These are phyloP conservation scores for Talaromyces verruculosus DNA, from an alignment of 2,329 filamentous ascomycete genomes.

Conservation along the genomic window DNA sequence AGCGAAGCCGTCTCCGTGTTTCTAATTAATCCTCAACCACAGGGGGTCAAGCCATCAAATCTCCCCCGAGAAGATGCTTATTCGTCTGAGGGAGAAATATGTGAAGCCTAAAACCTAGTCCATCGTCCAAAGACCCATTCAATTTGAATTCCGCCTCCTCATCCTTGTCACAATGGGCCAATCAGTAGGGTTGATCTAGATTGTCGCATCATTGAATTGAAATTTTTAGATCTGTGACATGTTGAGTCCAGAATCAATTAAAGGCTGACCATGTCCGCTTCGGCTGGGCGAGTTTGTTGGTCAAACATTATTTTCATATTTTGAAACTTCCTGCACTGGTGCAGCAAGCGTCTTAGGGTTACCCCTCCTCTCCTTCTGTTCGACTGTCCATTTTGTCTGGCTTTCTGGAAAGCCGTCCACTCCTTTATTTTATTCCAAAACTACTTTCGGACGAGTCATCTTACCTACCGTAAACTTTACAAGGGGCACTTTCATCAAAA, in stretches of 20 bases:
- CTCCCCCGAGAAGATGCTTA: neutral
- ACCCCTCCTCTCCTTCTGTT: slow-evolving; percentile 1
- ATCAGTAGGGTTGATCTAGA: neutral
- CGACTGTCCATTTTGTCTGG: slow-evolving; percentile 20
- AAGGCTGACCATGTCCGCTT: slow-evolving; percentile 21
- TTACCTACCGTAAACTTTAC: neutral
- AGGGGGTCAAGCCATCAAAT: neutral
- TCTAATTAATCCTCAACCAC: slow-evolving; percentile 13
- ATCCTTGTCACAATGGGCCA: neutral
- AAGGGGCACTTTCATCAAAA: neutral
- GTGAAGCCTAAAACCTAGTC: neutral
- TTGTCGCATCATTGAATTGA: slow-evolving; percentile 7
- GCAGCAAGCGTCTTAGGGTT: slow-evolving; percentile 3
- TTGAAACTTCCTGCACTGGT: slow-evolving; percentile 18
- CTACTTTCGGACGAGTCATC: neutral
- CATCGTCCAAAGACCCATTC: neutral
- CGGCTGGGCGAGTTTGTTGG: slow-evolving; percentile 21
- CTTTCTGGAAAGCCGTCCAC: slow-evolving; percentile 44
- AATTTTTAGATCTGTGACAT: slow-evolving; percentile 10
- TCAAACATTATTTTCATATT: slow-evolving; percentile 21
- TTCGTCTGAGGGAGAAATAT: neutral
- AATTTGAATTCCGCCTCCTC: slow-evolving; percentile 2
- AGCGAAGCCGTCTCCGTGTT: slow-evolving; percentile 8
- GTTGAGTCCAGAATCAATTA: slow-evolving; percentile 18
- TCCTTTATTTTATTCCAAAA: slow-evolving; percentile 28